These are phyloP conservation scores for Carex sylvatica DNA, from an alignment of 202 grass and related monocot species.

Conservation along the genomic window DNA sequence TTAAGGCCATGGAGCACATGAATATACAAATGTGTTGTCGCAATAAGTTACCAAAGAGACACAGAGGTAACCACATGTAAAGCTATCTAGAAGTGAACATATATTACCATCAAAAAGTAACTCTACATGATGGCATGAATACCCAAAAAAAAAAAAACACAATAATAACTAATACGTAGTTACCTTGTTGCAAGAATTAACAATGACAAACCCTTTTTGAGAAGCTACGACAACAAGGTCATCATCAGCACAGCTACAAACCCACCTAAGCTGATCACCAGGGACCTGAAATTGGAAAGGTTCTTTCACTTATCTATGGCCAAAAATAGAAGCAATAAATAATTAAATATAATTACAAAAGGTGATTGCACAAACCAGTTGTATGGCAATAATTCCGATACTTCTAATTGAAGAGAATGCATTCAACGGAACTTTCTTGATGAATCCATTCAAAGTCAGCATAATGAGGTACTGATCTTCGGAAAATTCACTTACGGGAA, in stretches of 20 bases:
- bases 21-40: not conserved
- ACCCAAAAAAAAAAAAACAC: not conserved
- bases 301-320: not conserved
- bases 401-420: conserved; percentile 81
- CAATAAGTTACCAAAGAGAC: conserved; percentile 3
- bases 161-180: conserved; percentile 15
- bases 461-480: conserved; percentile 89
- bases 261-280: conserved; percentile 88
- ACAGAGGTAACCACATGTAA: not conserved
- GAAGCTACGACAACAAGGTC: conserved; percentile 89
- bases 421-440: conserved; percentile 95
- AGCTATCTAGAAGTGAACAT: not conserved
- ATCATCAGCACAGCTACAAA: conserved; percentile 64
- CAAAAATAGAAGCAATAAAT: conserved; percentile 18
- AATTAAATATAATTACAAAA: conserved; percentile 14
- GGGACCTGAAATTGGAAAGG: conserved; percentile 53
- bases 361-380: conserved; percentile 56
- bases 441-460: conserved; percentile 80
- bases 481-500: conserved; percentile 85
- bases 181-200: conserved; percentile 87
- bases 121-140: not conserved
- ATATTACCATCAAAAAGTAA: conserved; percentile 28
- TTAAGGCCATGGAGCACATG: not conserved
- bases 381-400: conserved; percentile 89
- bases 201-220: conserved; percentile 82